phyloP scores from a whole-genome alignment of 2,329 filamentous ascomycete genomes.

The Esteya vermicola region DNA sequence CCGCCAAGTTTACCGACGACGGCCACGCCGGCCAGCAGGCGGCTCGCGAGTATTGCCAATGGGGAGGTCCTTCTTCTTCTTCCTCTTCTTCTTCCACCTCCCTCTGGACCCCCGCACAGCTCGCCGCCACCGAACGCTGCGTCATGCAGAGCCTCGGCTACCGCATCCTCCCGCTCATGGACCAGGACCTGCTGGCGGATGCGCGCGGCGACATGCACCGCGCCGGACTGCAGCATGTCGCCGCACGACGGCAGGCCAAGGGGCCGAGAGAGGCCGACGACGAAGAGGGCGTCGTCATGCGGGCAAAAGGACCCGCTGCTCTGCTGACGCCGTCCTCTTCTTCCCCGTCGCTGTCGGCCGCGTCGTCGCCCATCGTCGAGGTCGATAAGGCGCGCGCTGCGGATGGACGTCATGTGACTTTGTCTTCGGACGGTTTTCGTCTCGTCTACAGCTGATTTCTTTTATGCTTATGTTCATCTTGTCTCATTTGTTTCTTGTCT shows the following conservation, averaged over 20 bases:
- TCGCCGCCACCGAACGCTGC: slow-evolving; percentile 49
- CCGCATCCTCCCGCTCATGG: slow-evolving; percentile 45
- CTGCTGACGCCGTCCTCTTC: no score
- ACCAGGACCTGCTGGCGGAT: slow-evolving; percentile 40
- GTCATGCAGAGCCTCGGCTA: slow-evolving; percentile 52
- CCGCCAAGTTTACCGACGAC: slow-evolving; percentile 53
- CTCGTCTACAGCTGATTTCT: not conserved
- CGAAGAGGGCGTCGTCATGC: not conserved
- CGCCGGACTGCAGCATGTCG: slow-evolving; percentile 28
- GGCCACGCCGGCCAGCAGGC: slow-evolving; percentile 38
- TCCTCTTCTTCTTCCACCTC: not conserved
- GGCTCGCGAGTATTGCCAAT: slow-evolving; percentile 38
- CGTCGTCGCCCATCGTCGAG: no score
- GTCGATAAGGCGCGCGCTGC: no score
- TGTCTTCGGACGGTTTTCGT: not conserved
- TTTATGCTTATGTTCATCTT: not conserved
- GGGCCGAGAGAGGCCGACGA: not conserved
- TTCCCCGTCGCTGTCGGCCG: no score
- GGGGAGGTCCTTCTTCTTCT: slow-evolving; percentile 24
- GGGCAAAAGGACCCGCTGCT: not conserved
- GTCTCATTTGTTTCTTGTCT: not conserved
- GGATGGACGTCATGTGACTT: no score
- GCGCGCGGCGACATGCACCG: slow-evolving; percentile 51
- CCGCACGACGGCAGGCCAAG: no score
- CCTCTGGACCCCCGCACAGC: slow-evolving; percentile 46